Conservation (phyloP, 805 yeast species). For the Sungouiozyma ichnusensis region DNA sequence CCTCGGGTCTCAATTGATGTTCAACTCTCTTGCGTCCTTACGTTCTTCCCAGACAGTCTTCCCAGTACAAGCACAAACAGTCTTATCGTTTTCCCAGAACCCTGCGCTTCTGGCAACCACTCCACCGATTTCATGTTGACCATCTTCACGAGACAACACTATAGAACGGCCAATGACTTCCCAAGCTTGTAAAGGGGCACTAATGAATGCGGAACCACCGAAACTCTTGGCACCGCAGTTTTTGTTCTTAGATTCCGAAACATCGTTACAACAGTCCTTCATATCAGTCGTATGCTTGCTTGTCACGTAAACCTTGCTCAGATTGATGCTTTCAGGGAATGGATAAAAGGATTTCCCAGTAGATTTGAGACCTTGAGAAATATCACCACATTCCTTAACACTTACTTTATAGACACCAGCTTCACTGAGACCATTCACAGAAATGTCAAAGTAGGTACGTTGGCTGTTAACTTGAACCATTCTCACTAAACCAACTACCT, state of each 20-base stretch:
- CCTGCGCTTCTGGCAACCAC: constrained; percentile 96
- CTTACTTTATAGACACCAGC: constrained; percentile 60
- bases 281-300: too few relatives aligned
- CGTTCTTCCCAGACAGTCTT: constrained; percentile 95
- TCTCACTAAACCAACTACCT: constrained; percentile 77
- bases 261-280: background rate
- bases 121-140: constrained; percentile 46
- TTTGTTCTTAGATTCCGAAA: background rate
- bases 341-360: constrained; percentile 45
- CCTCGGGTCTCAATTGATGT: constrained; percentile 20
- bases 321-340: too few relatives aligned
- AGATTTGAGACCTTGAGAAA: constrained; percentile 59
- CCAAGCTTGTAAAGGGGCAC: constrained; percentile 35
- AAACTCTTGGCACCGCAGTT: constrained; percentile 6
- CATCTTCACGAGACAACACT: constrained; percentile 23
- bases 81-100: constrained; percentile 90
- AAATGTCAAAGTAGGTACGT: constrained; percentile 60
- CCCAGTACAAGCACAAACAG: constrained; percentile 90
- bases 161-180: constrained; percentile 62
- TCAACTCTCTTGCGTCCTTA: constrained; percentile 46
- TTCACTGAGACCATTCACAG: constrained; percentile 56
- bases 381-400: constrained; percentile 62
- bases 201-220: constrained; percentile 38
- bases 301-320: too few relatives aligned
- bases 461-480: constrained; percentile 53